Percentiles rank a stretch among this genome's conserved stretches.
Conservation (phyloP, 768 basidiomycete genomes). For the Lentinus tigrinus region DNA sequence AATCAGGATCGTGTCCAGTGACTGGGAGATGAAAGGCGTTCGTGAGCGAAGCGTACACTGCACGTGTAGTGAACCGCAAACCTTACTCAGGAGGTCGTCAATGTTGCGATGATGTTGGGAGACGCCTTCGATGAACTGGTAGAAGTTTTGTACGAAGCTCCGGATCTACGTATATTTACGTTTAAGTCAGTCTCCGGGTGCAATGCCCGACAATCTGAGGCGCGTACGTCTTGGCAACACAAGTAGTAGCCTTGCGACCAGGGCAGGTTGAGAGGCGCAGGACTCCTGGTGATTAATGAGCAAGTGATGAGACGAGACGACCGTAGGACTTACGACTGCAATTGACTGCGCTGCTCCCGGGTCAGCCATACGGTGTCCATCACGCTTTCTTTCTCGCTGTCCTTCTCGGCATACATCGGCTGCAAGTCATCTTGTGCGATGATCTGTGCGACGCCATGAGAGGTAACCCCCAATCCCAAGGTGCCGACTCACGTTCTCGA, state of each 20-base stretch:
- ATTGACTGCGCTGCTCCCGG: slow-evolving; percentile 58
- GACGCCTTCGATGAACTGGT: slow-evolving; percentile 94
- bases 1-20: slow-evolving; percentile 80
- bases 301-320: not conserved
- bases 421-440: slow-evolving; percentile 85
- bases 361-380: slow-evolving; percentile 84
- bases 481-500: slow-evolving; percentile 64
- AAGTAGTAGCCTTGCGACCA: slow-evolving; percentile 96
- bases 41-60: no score
- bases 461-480: not conserved
- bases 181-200: not conserved
- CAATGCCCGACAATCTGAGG: not conserved
- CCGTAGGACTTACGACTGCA: slow-evolving; percentile 45
- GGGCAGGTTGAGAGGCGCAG: slow-evolving; percentile 73
- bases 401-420: slow-evolving; percentile 72
- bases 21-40: no score
- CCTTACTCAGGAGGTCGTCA: slow-evolving; percentile 88
- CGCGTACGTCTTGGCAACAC: slow-evolving; percentile 83
- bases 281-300: slow-evolving; percentile 39
- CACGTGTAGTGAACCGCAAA: slow-evolving; percentile 30
- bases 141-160: slow-evolving; percentile 90
- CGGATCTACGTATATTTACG: slow-evolving; percentile 61
- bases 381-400: slow-evolving; percentile 66
- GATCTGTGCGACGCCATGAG: slow-evolving; percentile 48
- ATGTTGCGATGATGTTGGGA: slow-evolving; percentile 89